A percentile compares a stretch with the other conserved stretches of the same genome.
Evolutionary conservation across 305 asterid species (phyloP).

Genomic region (Rubia tinctorum): DNA sequence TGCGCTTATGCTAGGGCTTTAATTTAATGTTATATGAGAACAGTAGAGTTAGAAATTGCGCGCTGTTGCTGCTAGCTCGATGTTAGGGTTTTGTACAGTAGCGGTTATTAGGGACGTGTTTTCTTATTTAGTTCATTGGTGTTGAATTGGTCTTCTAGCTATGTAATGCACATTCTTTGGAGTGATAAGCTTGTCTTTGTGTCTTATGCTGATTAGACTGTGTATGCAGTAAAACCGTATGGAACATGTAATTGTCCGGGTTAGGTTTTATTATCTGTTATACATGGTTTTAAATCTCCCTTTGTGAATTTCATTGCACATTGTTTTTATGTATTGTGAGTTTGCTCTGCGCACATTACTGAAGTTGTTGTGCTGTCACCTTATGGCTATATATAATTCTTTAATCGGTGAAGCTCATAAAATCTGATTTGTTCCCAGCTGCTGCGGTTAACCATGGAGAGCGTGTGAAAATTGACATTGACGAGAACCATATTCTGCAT

Average conservation of each 20-base stretch:
- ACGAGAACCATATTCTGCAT: constrained; percentile 62
- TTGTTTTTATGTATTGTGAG: background rate
- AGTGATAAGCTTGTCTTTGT: background rate
- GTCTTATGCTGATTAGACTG: background rate
- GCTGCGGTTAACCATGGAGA: constrained; percentile 71
- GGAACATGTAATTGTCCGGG: too few species aligned
- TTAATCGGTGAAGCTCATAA: background rate
- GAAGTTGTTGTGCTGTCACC: background rate
- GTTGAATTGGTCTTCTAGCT: background rate
- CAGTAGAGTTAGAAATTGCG: background rate
- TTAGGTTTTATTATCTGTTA: too few species aligned
- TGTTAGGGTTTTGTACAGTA: background rate
- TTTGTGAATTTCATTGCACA: too few species aligned
- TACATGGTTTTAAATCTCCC: too few species aligned
- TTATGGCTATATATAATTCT: background rate
- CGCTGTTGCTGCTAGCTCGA: background rate
- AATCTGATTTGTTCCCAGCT: constrained; percentile 30
- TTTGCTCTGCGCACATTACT: background rate
- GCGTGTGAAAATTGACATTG: constrained; percentile 45
- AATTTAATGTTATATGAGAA: background rate
- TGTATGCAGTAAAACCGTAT: too few species aligned
- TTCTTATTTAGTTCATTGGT: background rate
- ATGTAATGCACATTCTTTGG: background rate
- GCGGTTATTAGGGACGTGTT: background rate
- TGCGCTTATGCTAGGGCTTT: background rate